Percentiles rank a stretch among this genome's conserved stretches.
These are phyloP conservation scores for Phialophora expanda DNA, from an alignment of 2,329 filamentous ascomycete species.

Conservation along the genomic window DNA sequence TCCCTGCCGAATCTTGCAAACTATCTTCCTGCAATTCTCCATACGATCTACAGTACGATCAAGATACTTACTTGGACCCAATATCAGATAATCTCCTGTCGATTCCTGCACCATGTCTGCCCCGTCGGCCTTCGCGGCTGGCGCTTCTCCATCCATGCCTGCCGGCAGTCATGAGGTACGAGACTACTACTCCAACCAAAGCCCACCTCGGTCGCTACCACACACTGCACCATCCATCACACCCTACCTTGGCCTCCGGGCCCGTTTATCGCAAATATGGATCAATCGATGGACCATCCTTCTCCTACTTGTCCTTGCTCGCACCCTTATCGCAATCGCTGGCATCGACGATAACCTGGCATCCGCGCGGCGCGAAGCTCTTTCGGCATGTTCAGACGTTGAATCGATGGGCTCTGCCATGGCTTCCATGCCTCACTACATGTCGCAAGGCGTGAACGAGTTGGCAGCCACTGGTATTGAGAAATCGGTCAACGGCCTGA, in stretches of 20 bases:
- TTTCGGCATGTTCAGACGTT: constrained; percentile 87
- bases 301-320: constrained; percentile 80
- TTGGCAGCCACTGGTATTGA: constrained; percentile 81
- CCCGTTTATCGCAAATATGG: constrained; percentile 93
- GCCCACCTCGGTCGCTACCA: constrained; percentile 60
- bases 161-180: constrained; percentile 64
- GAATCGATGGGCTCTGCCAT: constrained; percentile 92
- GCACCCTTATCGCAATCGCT: constrained; percentile 76
- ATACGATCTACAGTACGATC: background rate
- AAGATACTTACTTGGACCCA: constrained; percentile 23
- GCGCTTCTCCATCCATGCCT: constrained; percentile 64
- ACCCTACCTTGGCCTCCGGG: constrained; percentile 87
- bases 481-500: constrained; percentile 77
- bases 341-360: constrained; percentile 74
- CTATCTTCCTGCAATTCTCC: background rate
- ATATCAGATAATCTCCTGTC: constrained; percentile 38
- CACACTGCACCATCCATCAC: constrained; percentile 74
- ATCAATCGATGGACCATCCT: constrained; percentile 97
- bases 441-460: constrained; percentile 85
- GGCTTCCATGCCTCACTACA: constrained; percentile 98
- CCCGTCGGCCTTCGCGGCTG: constrained; percentile 55
- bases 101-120: constrained; percentile 38
- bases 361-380: constrained; percentile 77
- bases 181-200: constrained; percentile 63
- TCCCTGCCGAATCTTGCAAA: constrained; percentile 8